Conservation (phyloP, 75 land plant species). For the Pseudotsuga menziesii region DNA sequence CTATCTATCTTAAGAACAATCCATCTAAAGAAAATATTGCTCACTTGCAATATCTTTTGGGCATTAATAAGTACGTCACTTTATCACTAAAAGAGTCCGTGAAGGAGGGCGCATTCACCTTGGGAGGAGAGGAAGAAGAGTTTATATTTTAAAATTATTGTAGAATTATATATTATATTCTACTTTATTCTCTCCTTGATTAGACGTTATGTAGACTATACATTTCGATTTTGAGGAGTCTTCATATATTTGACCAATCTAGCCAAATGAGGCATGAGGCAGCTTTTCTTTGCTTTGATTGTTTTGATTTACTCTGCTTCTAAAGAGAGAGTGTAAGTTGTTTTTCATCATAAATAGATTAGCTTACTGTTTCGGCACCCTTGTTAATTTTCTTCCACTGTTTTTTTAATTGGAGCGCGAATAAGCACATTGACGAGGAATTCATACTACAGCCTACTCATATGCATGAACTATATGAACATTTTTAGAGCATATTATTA, state of each 20-base stretch:
- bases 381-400: too few species aligned
- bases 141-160: constrained; percentile 36
- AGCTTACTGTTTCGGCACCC: too few species aligned
- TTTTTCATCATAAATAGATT: too few species aligned
- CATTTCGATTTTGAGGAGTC: not conserved
- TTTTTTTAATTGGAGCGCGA: too few species aligned
- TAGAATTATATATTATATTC: not conserved
- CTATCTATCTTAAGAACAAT: constrained; percentile 53
- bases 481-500: too few species aligned
- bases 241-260: not conserved
- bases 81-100: constrained; percentile 34
- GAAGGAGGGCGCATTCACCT: constrained; percentile 20
- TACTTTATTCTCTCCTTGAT: not conserved
- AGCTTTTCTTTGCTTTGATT: not conserved
- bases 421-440: too few species aligned
- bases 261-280: not conserved
- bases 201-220: not conserved
- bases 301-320: not conserved
- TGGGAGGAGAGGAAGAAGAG: constrained; percentile 52
- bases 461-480: too few species aligned
- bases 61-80: constrained; percentile 59
- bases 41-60: constrained; percentile 76
- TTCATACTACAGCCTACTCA: too few species aligned
- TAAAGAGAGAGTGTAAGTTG: too few species aligned
- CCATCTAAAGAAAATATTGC: constrained; percentile 53